phyloP scores from a whole-genome alignment of 2,329 filamentous ascomycete genomes.

The Hymenoscyphus fraxineus region DNA sequence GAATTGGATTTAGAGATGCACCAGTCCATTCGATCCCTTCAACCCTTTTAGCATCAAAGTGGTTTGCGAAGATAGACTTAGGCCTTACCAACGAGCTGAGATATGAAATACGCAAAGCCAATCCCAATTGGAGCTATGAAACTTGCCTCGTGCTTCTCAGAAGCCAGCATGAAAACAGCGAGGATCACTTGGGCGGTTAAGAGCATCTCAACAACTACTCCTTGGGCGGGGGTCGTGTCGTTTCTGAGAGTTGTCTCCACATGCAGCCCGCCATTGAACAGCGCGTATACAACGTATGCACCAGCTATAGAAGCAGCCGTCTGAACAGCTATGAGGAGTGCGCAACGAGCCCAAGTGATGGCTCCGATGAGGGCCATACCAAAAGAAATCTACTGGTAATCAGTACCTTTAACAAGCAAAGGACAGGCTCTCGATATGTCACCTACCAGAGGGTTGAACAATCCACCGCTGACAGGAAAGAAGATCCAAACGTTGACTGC shows the following conservation, averaged over 20 bases:
- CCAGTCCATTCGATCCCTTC: conserved; percentile 46
- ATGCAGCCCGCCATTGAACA: conserved; percentile 44
- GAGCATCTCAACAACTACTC: conserved; percentile 49
- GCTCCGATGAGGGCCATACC: conserved; percentile 38
- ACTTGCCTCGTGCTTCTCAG: conserved; percentile 46
- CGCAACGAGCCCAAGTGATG: conserved; percentile 33
- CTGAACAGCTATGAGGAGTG: conserved; percentile 35
- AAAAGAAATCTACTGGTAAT: conserved; percentile 33
- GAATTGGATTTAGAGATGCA: conserved; percentile 45
- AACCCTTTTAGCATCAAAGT: not conserved
- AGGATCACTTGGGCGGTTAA: conserved; percentile 47
- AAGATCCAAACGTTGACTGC: conserved; percentile 52
- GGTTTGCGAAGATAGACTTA: not conserved
- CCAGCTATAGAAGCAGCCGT: conserved; percentile 37
- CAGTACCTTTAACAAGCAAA: not conserved
- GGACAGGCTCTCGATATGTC: not conserved
- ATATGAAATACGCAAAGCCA: conserved; percentile 44
- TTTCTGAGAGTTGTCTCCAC: conserved; percentile 41
- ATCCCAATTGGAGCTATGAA: conserved; percentile 48
- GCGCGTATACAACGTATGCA: conserved; percentile 40
- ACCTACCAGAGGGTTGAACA: conserved; percentile 48
- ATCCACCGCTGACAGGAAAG: conserved; percentile 47
- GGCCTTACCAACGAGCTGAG: conserved; percentile 39
- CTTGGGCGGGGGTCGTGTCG: conserved; percentile 41
- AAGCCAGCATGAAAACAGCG: conserved; percentile 50